Base-by-base conservation (phyloP, 805 yeast genomes). In the Lachancea fermentati region DNA sequence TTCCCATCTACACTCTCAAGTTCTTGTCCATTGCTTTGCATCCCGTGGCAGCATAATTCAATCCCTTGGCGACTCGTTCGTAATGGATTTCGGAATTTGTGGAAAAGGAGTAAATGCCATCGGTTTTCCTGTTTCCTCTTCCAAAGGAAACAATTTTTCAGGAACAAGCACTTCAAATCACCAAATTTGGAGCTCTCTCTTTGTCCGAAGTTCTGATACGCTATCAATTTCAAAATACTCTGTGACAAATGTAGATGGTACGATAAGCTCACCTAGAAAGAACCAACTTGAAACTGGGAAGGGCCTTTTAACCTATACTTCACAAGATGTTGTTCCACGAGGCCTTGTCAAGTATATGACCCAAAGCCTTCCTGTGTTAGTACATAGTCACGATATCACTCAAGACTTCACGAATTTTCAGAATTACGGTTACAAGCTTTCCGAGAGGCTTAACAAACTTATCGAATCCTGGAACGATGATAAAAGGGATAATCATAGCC, bases 381-480 rank as follows among this genome's bases (percentile, higher is more conserved):
- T n/a, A n/a, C 6, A 29, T 16, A 30, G 22, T 12, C n/a, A 28
- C 24, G 34, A 29, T 25, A 14, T 26, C 30, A 67, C 72, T 7
- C 47, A 56, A 1, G 95, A 85, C 48, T 71, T 73, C 1, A 69
- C 85, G 0, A 49, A 78, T 4, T 49, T 58, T 14, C 61, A 58
- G 45, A 39, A 44, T 1, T 54, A 51, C 42, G 65, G 63, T 3
- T 57, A 52, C 36, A 39, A 36, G 4, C 36, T 58, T 12, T 58
- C 65, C 4, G 51, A 50, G 25, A 37, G 47, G 0, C 44, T 57
- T 37, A 58, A 58, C 35, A 29, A 41, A 0, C 39, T 42, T 19
- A 14, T 54, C 7, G 41, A 24, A 30, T 19, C 36, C 4, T 52
- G 48, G 50, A 30, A 39, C 8, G 26, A 18, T n/a, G 25, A 30